Evolutionary conservation across 495 filamentous ascomycete species (phyloP), one percentile per base, ranked within the genome.

Genomic region (Podospora comata): DNA sequence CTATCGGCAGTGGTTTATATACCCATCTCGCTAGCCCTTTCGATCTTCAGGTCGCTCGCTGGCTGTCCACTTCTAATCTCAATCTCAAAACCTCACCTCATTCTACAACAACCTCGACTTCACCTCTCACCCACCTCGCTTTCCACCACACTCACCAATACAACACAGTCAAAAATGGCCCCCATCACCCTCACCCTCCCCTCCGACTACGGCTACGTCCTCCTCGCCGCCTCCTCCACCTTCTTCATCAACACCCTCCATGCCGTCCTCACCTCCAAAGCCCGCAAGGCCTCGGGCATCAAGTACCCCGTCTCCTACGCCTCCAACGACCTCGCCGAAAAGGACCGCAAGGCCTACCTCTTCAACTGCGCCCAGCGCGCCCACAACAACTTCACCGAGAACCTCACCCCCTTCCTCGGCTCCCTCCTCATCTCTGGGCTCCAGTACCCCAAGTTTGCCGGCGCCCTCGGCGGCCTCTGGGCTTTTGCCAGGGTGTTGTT

Each of bases 331-430:
- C 77, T 82, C 44, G 82, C 87, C 74, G 85, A 85, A 44, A 88
- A 89, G 72, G 87, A 84, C 68, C 72, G 75, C 67, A 76, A 78
- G 59, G 81, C 82, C 26, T 83, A 72, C 67, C 65, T 70, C 54
- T 83, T 84, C 74, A 83, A 87, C 81, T 84, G 85, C 72, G 81
- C 89, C 55, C 91, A 93, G 77, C 86, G 90, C 64, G 87, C 90
- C 5, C 91, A 93, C 80, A 74, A 78, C 69, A 91, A 92, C 79
- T 92, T 85, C 78, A 81, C 86, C 61, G 91, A 93, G 78, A 89
- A 90, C 74, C 76, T 86, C 19, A 72, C 86, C 4, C 81, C 87
- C 30, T 82, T 88, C 79, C 75, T 91, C 44, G 82, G 79, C 55
- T 82, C 80, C 34, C 78, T 91, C 20, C 77, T 90, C 61, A 81